Percentiles rank a stretch among this genome's conserved stretches.
phyloP scores from a whole-genome alignment of 129 eudicot species.

The Flaveria ramosissima region DNA sequence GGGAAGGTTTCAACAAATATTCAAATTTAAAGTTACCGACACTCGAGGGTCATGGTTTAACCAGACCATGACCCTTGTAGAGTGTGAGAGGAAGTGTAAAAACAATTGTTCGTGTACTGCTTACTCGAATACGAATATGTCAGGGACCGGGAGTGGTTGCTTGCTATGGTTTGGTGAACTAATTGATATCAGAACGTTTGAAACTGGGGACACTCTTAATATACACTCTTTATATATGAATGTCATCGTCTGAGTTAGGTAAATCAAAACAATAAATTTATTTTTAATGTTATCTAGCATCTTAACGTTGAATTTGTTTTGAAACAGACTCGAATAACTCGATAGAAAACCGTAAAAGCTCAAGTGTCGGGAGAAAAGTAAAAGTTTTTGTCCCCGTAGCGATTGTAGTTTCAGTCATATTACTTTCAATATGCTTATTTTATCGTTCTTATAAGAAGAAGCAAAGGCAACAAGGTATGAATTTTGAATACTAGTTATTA shows the following conservation, averaged over 20 bases:
- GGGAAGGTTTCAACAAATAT: neutral
- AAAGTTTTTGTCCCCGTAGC: conserved; percentile 12
- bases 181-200: neutral
- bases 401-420: neutral
- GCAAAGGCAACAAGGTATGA: conserved; percentile 15
- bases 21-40: conserved; percentile 2
- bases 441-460: conserved; percentile 1
- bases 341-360: neutral
- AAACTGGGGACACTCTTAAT: neutral
- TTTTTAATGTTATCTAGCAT: neutral
- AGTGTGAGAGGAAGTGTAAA: neutral
- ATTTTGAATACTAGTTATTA: neutral
- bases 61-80: conserved; percentile 5
- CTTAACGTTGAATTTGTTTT: neutral
- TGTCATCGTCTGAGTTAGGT: neutral
- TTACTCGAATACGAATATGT: neutral
- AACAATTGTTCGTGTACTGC: neutral
- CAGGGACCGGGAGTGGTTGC: neutral
- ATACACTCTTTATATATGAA: conserved; percentile 1
- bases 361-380: neutral
- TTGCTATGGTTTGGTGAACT: neutral
- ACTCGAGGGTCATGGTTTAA: neutral
- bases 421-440: conserved; percentile 8
- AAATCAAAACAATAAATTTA: neutral
- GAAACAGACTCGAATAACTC: neutral